These are phyloP conservation scores for Russula brevipes DNA, from an alignment of 768 basidiomycete genomes.

Conservation along the genomic window DNA sequence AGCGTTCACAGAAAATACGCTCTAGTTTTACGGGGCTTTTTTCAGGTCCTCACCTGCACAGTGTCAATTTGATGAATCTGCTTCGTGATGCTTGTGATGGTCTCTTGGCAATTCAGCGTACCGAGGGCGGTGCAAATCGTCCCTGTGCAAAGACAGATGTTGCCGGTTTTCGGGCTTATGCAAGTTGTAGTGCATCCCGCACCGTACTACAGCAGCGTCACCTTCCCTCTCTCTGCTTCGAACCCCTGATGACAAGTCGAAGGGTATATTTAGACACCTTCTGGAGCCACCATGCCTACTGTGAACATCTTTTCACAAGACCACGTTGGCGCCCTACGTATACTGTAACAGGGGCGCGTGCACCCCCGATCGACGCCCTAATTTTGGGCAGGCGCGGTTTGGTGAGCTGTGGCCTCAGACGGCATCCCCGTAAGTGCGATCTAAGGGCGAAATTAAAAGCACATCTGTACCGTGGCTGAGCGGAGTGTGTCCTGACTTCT, in stretches of 20 bases:
- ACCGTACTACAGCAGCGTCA: too few species aligned
- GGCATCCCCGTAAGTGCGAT: too few species aligned
- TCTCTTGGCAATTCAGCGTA: background rate
- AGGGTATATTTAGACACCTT: background rate
- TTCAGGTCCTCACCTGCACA: background rate
- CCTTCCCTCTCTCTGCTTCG: background rate
- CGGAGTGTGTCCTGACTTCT: background rate
- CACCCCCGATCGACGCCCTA: too few species aligned
- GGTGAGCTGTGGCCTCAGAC: too few species aligned
- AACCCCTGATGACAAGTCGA: background rate
- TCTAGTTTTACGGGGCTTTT: background rate
- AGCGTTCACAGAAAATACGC: background rate
- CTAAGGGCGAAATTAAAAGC: too few species aligned
- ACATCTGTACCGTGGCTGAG: background rate
- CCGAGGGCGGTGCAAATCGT: too few species aligned
- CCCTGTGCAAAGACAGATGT: background rate
- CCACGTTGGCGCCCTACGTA: background rate
- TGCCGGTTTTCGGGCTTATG: background rate
- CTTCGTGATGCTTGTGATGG: background rate
- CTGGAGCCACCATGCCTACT: background rate
- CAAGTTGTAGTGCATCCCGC: background rate
- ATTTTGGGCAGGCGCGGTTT: too few species aligned
- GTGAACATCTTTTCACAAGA: background rate
- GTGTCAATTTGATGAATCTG: background rate
- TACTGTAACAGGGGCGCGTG: too few species aligned